These are phyloP conservation scores for Huiozyma naganishii DNA, from an alignment of 805 yeast species.

Conservation along the genomic window DNA sequence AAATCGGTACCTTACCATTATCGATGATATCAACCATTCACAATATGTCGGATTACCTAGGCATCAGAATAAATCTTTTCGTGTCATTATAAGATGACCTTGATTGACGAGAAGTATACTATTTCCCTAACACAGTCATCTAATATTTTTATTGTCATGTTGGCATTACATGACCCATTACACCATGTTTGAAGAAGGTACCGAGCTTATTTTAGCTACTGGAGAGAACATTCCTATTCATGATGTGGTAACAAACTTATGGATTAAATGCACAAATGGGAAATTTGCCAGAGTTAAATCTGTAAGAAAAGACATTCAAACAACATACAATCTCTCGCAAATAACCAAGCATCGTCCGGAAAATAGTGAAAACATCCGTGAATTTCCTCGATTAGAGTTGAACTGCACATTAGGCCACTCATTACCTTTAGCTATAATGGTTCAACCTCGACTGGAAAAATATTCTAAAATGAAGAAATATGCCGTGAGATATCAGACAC, in stretches of 20 bases:
- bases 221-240: constrained; percentile 30
- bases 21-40: too few species aligned
- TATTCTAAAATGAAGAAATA: constrained; percentile 10
- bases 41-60: too few species aligned
- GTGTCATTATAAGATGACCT: too few species aligned
- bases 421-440: constrained; percentile 10
- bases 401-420: constrained; percentile 17
- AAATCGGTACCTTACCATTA: too few species aligned
- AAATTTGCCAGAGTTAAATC: constrained; percentile 30
- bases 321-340: constrained; percentile 32
- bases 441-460: constrained; percentile 15
- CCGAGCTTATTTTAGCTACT: constrained; percentile 34
- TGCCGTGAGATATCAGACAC: constrained; percentile 12
- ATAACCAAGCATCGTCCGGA: constrained; percentile 18
- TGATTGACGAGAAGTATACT: too few species aligned
- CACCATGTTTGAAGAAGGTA: constrained; percentile 28
- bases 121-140: too few species aligned
- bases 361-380: constrained; percentile 10
- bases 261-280: constrained; percentile 37
- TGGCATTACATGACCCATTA: too few species aligned
- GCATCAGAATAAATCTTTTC: too few species aligned
- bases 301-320: constrained; percentile 34
- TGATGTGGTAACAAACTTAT: constrained; percentile 29
- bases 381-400: constrained; percentile 15
- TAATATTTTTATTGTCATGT: too few species aligned